These are phyloP conservation scores for Umbelopsis isabellina DNA, from an alignment of 192 early-diverging fungal species.

Conservation along the genomic window DNA sequence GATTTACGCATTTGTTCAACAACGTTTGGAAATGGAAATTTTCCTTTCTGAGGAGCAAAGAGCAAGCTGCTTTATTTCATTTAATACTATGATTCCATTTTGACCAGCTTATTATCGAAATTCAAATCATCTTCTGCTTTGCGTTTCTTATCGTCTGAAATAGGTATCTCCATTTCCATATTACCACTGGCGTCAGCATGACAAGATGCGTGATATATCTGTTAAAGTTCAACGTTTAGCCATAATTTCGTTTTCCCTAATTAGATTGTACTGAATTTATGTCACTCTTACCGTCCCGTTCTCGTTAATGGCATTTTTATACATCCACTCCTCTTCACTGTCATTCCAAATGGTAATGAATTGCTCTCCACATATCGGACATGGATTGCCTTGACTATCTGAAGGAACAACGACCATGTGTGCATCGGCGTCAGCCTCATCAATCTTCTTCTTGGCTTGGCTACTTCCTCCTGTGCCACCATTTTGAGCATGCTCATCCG, in stretches of 20 bases:
- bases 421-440: constrained; percentile 34
- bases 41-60: background rate
- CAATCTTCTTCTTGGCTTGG: constrained; percentile 29
- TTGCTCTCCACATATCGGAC: constrained; percentile 77
- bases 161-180: constrained; percentile 11
- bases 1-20: too few relatives aligned
- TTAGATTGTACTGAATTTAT: background rate
- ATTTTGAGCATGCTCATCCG: constrained; percentile 29
- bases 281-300: constrained; percentile 54
- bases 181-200: constrained; percentile 48
- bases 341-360: constrained; percentile 77
- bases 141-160: background rate
- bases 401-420: constrained; percentile 51
- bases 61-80: background rate
- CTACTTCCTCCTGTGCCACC: constrained; percentile 9
- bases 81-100: background rate
- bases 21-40: too few relatives aligned
- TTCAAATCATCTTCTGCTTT: constrained; percentile 14
- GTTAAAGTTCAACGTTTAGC: background rate
- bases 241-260: background rate
- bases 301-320: constrained; percentile 66
- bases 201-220: constrained; percentile 67
- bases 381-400: constrained; percentile 54
- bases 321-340: constrained; percentile 75
- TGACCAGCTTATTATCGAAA: background rate